Percentiles rank a stretch among this genome's conserved stretches.
phyloP scores from a whole-genome alignment of 768 basidiomycete genomes.

The Leccinum obscurum region DNA sequence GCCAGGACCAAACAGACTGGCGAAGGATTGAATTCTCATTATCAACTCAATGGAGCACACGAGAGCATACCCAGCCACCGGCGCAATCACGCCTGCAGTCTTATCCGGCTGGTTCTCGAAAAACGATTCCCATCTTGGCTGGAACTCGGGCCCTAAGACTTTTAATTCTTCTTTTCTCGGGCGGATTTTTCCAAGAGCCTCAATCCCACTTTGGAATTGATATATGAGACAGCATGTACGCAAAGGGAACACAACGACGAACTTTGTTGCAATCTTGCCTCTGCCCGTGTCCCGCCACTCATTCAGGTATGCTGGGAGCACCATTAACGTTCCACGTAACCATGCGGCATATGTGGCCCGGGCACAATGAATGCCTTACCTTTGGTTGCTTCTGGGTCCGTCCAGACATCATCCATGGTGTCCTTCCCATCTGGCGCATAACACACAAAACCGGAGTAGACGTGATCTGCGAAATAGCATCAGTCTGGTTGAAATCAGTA shows the following conservation, averaged over 20 bases:
- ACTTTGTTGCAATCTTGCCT: background rate
- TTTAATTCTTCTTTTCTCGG: background rate
- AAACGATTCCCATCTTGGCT: slow-evolving; percentile 1
- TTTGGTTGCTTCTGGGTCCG: background rate
- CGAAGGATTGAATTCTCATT: background rate
- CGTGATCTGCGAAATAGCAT: background rate
- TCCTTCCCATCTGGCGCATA: slow-evolving; percentile 1
- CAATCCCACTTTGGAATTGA: background rate
- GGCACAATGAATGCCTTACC: background rate
- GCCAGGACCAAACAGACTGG: background rate
- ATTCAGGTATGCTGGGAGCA: background rate
- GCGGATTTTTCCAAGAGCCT: background rate
- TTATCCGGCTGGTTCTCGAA: background rate
- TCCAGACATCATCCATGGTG: slow-evolving; percentile 4
- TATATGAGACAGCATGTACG: background rate
- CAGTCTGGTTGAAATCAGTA: background rate
- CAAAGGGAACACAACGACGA: background rate
- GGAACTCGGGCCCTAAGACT: background rate
- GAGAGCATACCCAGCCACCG: background rate
- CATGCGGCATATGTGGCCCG: background rate
- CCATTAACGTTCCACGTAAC: background rate
- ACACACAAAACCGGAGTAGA: background rate
- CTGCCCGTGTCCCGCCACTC: background rate
- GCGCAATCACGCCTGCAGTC: background rate
- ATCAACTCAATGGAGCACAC: background rate